Percentiles rank a stretch among this genome's conserved stretches.
Evolutionary conservation across 2,329 filamentous ascomycete species (phyloP).

Genomic region (Chaetomium globosum): DNA sequence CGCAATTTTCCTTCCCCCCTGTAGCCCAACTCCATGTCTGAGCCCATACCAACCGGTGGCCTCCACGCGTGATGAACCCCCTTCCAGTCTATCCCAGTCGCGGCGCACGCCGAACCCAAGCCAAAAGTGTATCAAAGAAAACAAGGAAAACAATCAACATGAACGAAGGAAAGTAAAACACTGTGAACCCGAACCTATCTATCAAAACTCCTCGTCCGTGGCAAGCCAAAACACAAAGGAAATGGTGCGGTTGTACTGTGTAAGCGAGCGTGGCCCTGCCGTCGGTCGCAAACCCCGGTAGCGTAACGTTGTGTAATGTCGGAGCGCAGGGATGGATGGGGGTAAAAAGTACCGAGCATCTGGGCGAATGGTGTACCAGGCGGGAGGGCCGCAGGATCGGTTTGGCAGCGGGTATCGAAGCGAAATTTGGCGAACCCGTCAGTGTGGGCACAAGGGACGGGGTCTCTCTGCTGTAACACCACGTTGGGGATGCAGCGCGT

Average conservation of each 20-base stretch:
- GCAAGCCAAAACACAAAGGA: not conserved
- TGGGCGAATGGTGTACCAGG: constrained; percentile 15
- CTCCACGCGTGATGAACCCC: constrained; percentile 13
- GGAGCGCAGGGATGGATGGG: constrained; percentile 1
- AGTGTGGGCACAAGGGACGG: constrained; percentile 4
- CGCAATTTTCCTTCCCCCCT: not conserved
- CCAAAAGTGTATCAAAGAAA: constrained; percentile 14
- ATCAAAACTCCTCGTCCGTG: constrained; percentile 13
- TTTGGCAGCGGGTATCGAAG: constrained; percentile 24
- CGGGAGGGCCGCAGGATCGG: constrained; percentile 23
- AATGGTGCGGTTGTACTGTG: not conserved
- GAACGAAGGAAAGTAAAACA: not conserved
- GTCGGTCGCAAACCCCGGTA: constrained; percentile 1
- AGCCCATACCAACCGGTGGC: constrained; percentile 19
- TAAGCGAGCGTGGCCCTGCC: constrained; percentile 18
- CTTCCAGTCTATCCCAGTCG: constrained; percentile 24
- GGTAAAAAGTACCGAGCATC: constrained; percentile 24
- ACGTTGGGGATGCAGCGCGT: constrained; percentile 13
- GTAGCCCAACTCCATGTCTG: constrained; percentile 1
- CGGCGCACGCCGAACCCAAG: constrained; percentile 13
- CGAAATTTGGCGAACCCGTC: constrained; percentile 26
- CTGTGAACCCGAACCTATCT: constrained; percentile 11
- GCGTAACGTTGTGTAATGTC: constrained; percentile 11
- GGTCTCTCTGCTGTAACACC: constrained; percentile 12
- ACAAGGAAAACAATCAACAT: not conserved